Evolutionary conservation across 371 early-diverging fungal genomes (phyloP).

Genomic region (Batrachochytrium dendrobatidis): DNA sequence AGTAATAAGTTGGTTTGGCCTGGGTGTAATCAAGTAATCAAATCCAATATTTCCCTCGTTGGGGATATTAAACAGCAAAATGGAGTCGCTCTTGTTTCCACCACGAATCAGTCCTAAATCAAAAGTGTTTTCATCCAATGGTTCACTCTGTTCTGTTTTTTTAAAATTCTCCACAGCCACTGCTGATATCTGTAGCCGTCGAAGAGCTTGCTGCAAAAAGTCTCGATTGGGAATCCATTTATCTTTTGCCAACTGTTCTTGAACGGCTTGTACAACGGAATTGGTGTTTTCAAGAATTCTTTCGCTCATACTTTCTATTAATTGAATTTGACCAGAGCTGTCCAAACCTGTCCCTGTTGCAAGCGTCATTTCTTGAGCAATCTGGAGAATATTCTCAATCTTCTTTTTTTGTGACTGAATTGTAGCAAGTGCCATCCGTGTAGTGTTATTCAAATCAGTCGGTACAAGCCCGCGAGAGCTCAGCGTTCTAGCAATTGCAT

Average conservation of each 20-base stretch:
- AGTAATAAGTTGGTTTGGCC: neutral
- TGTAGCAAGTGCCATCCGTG: neutral
- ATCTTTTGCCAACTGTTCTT: constrained; percentile 32
- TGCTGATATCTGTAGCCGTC: constrained; percentile 30
- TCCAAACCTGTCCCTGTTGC: constrained; percentile 15
- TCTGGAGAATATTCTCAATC: constrained; percentile 22
- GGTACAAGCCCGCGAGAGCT: neutral
- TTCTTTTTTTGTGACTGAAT: constrained; percentile 10
- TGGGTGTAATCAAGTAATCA: constrained; percentile 18
- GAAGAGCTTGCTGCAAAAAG: constrained; percentile 28
- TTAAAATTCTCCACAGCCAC: constrained; percentile 29
- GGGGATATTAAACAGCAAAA: constrained; percentile 42
- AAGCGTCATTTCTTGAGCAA: constrained; percentile 22
- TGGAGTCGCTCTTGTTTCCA: constrained; percentile 21
- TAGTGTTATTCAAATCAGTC: neutral
- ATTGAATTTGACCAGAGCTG: constrained; percentile 14
- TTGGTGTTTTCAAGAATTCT: constrained; percentile 31
- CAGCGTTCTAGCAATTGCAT: neutral
- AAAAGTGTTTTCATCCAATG: constrained; percentile 27
- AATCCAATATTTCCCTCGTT: constrained; percentile 38
- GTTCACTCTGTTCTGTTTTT: constrained; percentile 11
- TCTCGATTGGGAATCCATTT: constrained; percentile 42
- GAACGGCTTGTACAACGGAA: constrained; percentile 35
- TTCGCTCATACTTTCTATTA: constrained; percentile 25
- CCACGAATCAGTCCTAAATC: constrained; percentile 37